These are phyloP conservation scores for Jasminum sambac DNA, from an alignment of 257 asterid species.

Conservation along the genomic window DNA sequence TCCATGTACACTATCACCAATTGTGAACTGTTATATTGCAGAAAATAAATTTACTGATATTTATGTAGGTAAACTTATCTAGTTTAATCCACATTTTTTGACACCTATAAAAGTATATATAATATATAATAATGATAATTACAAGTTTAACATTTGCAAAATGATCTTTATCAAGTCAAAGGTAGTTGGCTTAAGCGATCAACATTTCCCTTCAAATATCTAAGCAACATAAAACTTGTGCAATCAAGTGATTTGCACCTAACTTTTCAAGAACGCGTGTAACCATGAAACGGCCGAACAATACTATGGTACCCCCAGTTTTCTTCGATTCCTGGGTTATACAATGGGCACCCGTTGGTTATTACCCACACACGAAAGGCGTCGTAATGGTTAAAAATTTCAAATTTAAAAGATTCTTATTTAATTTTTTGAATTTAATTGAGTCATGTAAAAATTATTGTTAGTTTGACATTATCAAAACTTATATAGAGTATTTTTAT, in stretches of 20 bases:
- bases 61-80: too few species aligned
- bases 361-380: background rate
- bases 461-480: too few species aligned
- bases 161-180: background rate
- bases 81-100: too few species aligned
- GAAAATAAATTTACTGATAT: too few species aligned
- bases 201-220: background rate
- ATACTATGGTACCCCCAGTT: background rate
- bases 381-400: background rate
- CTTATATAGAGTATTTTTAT: too few species aligned
- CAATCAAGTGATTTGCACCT: background rate
- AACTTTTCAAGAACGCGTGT: background rate
- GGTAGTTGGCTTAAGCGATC: background rate
- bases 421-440: too few species aligned
- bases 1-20: too few species aligned
- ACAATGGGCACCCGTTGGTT: slow-evolving; percentile 17
- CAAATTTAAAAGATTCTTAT: too few species aligned
- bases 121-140: background rate
- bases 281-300: background rate
- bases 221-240: background rate
- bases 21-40: too few species aligned
- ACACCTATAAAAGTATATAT: too few species aligned
- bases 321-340: background rate
- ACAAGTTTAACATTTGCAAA: background rate
- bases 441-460: too few species aligned